Base-by-base conservation (phyloP, 306 rosid genomes). In the Lathyrus tuberosus region DNA sequence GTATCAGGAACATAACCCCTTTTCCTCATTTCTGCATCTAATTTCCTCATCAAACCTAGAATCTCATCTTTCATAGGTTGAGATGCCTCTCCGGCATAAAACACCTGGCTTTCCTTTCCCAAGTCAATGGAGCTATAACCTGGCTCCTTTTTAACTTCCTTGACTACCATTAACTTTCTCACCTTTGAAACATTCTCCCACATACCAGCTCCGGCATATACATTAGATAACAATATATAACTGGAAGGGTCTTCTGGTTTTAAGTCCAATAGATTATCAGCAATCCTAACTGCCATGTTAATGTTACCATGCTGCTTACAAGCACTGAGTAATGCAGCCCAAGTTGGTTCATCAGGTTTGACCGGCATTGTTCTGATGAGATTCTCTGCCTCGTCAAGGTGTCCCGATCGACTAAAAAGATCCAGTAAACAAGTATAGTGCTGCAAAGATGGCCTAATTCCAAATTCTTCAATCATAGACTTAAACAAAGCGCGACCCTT, bases 371-470 rank as follows among this genome's bases (percentile, higher is more conserved):
- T 71, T 22, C 77, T 69, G 4, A 88, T 60, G 49, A 93, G 78
- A 51, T 64, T 78, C 74, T 85, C 95, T 10, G 97, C 97, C 83
- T 93, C 97, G 0, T 80, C 88, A 65, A 93, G 97, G 83, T 85
- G 83, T 51, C 98, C 96, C 0, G 98, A 93, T 59, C 94, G 87
- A 81, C 97, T 84, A 35, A 85, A 90, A 74, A 88, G 90, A 81
- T 93, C 98, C 48, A 93, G 81, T 62, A 85, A 82, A 82, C 98
- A 93, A 33, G 98, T 90, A 57, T 88, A 90, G 81, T 93, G 96
- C 77, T 85, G 95, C 58, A 93, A 79, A 33, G 96, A 86, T 42
- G 98, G 98, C 30, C 10, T 68, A 68, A 93, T 84, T 47, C 82
- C 80, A 60, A 86, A 81, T 57, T 85, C 86, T 22, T 73, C 84